Evolutionary conservation across 75 land plant genomes (phyloP).

Genomic region (Adiantum capillusveneris): DNA sequence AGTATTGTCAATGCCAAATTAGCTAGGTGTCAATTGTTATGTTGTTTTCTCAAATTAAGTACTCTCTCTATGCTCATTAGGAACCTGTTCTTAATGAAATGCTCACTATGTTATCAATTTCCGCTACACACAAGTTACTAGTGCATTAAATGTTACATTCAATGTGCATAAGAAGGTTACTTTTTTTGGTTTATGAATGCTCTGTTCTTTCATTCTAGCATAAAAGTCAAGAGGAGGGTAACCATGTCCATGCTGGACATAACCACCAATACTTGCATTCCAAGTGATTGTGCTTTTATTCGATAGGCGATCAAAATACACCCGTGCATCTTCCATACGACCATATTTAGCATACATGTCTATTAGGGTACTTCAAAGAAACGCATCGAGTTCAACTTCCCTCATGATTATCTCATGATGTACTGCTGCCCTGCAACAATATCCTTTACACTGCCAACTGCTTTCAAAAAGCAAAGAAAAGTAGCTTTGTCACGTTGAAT

Average conservation of each 20-base stretch:
- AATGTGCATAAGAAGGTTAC: slow-evolving; percentile 42
- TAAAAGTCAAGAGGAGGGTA: slow-evolving; percentile 1
- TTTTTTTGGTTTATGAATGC: slow-evolving; percentile 14
- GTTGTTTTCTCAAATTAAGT: too few species aligned
- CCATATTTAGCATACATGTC: slow-evolving; percentile 11
- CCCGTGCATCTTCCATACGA: slow-evolving; percentile 7
- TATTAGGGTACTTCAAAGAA: slow-evolving; percentile 7
- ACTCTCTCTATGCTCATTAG: too few species aligned
- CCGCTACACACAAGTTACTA: too few species aligned
- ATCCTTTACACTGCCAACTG: slow-evolving; percentile 1
- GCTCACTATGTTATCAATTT: too few species aligned
- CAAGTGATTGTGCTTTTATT: background rate
- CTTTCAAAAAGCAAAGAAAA: slow-evolving; percentile 6
- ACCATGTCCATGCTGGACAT: slow-evolving; percentile 5
- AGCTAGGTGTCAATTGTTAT: too few species aligned
- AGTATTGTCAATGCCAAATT: too few species aligned
- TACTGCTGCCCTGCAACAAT: slow-evolving; percentile 2
- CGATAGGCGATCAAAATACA: background rate
- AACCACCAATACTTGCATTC: slow-evolving; percentile 2
- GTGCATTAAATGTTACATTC: too few species aligned
- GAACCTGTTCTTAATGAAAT: too few species aligned
- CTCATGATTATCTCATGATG: slow-evolving; percentile 1
- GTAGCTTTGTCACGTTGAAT: slow-evolving; percentile 8
- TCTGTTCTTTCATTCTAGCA: background rate
- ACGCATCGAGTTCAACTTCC: background rate